A percentile compares a stretch with the other conserved stretches of the same genome.
Evolutionary conservation across 345 rosid species (phyloP).

Genomic region (Eucalyptus melliodora): DNA sequence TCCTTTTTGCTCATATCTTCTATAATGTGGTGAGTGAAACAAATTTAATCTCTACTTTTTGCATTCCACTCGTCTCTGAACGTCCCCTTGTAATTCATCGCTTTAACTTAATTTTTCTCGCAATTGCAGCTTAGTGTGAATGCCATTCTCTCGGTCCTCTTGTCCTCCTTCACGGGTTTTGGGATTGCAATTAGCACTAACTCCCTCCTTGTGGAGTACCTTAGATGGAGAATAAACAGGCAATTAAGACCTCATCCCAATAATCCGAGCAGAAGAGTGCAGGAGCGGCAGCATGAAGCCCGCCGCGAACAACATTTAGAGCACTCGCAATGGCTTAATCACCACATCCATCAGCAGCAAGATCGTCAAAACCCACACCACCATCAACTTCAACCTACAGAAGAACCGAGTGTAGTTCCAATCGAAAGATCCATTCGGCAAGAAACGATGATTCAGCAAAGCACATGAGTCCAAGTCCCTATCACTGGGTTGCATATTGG

Average conservation of each 20-base stretch:
- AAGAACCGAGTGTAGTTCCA: background rate
- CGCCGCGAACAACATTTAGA: background rate
- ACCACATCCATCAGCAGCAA: background rate
- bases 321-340: background rate
- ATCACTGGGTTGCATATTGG: background rate
- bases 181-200: slow-evolving; percentile 49
- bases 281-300: slow-evolving; percentile 1
- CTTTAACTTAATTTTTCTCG: background rate
- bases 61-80: background rate
- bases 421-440: background rate
- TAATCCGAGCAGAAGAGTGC: background rate
- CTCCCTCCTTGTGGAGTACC: slow-evolving; percentile 38
- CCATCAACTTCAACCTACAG: background rate
- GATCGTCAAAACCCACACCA: background rate
- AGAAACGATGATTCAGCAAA: background rate
- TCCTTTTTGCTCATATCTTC: slow-evolving; percentile 52
- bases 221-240: slow-evolving; percentile 32
- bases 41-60: background rate
- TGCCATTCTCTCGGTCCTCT: slow-evolving; percentile 34
- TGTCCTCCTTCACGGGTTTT: slow-evolving; percentile 43
- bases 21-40: slow-evolving; percentile 29
- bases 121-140: slow-evolving; percentile 31
- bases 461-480: background rate
- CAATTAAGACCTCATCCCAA: slow-evolving; percentile 2
- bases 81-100: background rate